These are phyloP conservation scores for Dactylellina sp. DNA, from an alignment of 2,329 filamentous ascomycete genomes.

Conservation along the genomic window DNA sequence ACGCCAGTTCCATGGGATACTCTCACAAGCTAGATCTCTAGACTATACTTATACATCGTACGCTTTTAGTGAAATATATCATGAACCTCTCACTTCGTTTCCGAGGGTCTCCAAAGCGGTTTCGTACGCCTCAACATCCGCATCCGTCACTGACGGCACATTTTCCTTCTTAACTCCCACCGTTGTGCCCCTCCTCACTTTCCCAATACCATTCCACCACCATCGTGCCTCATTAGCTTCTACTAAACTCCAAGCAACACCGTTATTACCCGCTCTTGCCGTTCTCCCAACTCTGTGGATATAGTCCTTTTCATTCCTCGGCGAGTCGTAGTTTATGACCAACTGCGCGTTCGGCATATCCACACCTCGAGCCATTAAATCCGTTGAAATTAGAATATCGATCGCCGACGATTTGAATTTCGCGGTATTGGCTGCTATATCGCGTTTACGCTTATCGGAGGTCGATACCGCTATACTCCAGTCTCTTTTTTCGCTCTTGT, in stretches of 20 bases:
- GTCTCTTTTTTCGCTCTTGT: constrained; percentile 61
- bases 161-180: constrained; percentile 64
- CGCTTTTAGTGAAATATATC: background rate
- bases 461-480: constrained; percentile 66
- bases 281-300: constrained; percentile 93
- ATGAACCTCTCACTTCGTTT: constrained; percentile 68
- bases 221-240: constrained; percentile 84
- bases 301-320: constrained; percentile 82
- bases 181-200: constrained; percentile 68
- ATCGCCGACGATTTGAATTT: constrained; percentile 70
- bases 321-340: constrained; percentile 97
- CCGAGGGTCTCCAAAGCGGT: constrained; percentile 69
- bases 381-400: constrained; percentile 83
- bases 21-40: background rate
- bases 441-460: constrained; percentile 46
- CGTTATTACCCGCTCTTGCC: constrained; percentile 80
- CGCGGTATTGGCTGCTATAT: constrained; percentile 68
- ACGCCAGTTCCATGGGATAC: background rate
- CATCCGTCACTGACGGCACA: constrained; percentile 3
- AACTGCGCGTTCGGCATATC: constrained; percentile 80
- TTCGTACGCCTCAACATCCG: constrained; percentile 63
- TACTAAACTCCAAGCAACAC: constrained; percentile 87
- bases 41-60: constrained; percentile 21
- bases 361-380: constrained; percentile 90
- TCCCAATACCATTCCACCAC: constrained; percentile 88